phyloP scores from a whole-genome alignment of 768 basidiomycete species.

The Trametes sanguinea region DNA sequence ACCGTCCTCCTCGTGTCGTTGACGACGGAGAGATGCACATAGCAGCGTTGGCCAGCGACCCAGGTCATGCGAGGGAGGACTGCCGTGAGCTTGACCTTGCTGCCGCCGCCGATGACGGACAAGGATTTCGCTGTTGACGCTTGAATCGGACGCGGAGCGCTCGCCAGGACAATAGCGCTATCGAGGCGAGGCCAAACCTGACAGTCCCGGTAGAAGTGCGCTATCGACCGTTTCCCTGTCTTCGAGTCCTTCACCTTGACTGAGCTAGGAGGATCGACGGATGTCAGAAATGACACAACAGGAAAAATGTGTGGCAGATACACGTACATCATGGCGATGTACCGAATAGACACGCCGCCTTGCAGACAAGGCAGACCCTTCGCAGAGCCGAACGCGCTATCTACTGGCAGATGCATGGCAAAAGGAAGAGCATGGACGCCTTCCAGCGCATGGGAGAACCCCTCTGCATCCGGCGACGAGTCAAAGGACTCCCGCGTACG shows the following conservation, averaged over 20 bases:
- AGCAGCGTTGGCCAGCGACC: constrained; percentile 81
- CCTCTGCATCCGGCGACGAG: constrained; percentile 56
- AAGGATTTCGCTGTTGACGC: constrained; percentile 55
- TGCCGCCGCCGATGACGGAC: constrained; percentile 56
- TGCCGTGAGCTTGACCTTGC: constrained; percentile 63
- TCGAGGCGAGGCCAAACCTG: constrained; percentile 79
- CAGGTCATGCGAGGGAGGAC: constrained; percentile 71
- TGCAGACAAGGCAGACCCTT: constrained; percentile 59
- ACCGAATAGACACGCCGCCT: constrained; percentile 66
- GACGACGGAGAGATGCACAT: constrained; percentile 60
- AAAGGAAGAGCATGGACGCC: constrained; percentile 77
- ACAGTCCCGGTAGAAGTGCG: constrained; percentile 87
- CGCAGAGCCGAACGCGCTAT: constrained; percentile 50
- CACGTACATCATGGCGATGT: constrained; percentile 79
- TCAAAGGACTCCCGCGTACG: constrained; percentile 44
- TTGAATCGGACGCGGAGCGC: constrained; percentile 59
- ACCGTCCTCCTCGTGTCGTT: constrained; percentile 73
- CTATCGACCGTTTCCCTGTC: constrained; percentile 66
- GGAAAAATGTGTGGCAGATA: background rate
- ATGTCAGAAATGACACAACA: background rate
- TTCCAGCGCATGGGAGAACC: constrained; percentile 60
- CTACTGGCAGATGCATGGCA: constrained; percentile 62
- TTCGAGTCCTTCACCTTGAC: constrained; percentile 71
- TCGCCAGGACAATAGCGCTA: constrained; percentile 58
- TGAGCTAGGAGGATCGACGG: constrained; percentile 45